Conservation (phyloP, 2,329 filamentous ascomycete genomes). For the Sphaerulina vaccinii region DNA sequence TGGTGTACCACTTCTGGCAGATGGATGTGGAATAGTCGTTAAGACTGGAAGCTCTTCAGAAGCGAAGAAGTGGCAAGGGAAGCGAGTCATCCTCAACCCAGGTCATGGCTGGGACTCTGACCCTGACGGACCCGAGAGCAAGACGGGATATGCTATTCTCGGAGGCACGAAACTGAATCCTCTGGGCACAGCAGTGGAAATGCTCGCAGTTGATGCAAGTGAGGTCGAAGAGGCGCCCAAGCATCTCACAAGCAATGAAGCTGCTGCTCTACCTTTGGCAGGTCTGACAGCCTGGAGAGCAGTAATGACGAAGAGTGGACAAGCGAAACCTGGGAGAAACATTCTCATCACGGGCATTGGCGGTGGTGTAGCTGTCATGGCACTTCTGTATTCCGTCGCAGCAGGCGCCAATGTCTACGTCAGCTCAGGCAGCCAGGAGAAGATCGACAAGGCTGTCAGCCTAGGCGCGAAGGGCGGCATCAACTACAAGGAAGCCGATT, state of each 20-base stretch:
- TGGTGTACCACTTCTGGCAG: conserved; percentile 72
- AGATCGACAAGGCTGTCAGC: conserved; percentile 68
- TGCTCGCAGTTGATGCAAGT: conserved; percentile 63
- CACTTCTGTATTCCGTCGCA: conserved; percentile 74
- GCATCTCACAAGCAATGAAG: conserved; percentile 71
- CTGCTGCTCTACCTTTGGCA: conserved; percentile 79
- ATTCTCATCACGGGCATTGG: conserved; percentile 88
- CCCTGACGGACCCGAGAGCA: conserved; percentile 70
- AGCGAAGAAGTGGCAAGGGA: conserved; percentile 57
- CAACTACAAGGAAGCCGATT: conserved; percentile 71
- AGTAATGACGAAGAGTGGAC: conserved; percentile 72
- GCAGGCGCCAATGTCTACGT: conserved; percentile 77
- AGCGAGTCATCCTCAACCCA: conserved; percentile 76
- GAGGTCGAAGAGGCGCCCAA: conserved; percentile 75
- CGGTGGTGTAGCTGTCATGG: conserved; percentile 83
- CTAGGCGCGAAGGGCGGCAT: conserved; percentile 82
- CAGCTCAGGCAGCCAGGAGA: conserved; percentile 70
- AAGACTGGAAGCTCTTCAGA: conserved; percentile 57
- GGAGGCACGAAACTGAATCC: conserved; percentile 66
- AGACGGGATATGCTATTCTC: conserved; percentile 59
- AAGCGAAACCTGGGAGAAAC: conserved; percentile 65
- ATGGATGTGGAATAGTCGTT: conserved; percentile 75
- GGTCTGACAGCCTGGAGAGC: conserved; percentile 89
- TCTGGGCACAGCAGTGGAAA: conserved; percentile 73
- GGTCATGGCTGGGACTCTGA: conserved; percentile 72